These are phyloP conservation scores for Penicillium arizonense DNA, from an alignment of 495 filamentous ascomycete genomes.

Conservation along the genomic window DNA sequence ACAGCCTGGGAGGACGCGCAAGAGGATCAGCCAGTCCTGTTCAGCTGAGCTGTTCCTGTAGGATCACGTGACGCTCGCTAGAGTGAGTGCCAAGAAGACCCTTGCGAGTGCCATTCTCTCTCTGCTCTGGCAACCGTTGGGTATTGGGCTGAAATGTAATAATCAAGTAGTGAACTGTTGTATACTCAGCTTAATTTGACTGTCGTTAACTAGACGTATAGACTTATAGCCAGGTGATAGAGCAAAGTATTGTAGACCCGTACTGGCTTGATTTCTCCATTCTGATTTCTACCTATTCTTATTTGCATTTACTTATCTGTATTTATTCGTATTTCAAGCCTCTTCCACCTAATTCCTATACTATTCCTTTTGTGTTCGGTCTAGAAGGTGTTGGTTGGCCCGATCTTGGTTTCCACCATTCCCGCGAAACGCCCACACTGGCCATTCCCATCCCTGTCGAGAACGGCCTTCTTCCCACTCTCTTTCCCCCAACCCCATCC, in stretches of 20 bases:
- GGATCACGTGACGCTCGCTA: neutral
- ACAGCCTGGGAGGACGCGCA: constrained; percentile 4
- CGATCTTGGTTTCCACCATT: constrained; percentile 36
- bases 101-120: constrained; percentile 4
- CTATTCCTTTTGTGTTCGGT: neutral
- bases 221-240: no score
- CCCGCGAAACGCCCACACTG: constrained; percentile 37
- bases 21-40: no score
- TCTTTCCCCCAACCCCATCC: constrained; percentile 20
- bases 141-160: neutral
- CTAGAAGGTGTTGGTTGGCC: constrained; percentile 6
- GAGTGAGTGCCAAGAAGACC: constrained; percentile 8
- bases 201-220: no score
- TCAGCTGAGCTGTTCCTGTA: no score
- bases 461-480: constrained; percentile 26
- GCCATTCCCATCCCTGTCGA: constrained; percentile 46
- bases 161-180: neutral
- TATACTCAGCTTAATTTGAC: neutral
- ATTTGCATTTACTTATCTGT: constrained; percentile 11
- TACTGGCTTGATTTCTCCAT: constrained; percentile 10
- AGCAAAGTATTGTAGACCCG: no score
- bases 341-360: constrained; percentile 2
- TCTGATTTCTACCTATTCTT: neutral
- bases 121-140: no score
- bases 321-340: constrained; percentile 3